Evolutionary conservation across 495 filamentous ascomycete genomes (phyloP), one percentile per base, ranked within the genome.

Genomic region (Xylaria flabelliformis): DNA sequence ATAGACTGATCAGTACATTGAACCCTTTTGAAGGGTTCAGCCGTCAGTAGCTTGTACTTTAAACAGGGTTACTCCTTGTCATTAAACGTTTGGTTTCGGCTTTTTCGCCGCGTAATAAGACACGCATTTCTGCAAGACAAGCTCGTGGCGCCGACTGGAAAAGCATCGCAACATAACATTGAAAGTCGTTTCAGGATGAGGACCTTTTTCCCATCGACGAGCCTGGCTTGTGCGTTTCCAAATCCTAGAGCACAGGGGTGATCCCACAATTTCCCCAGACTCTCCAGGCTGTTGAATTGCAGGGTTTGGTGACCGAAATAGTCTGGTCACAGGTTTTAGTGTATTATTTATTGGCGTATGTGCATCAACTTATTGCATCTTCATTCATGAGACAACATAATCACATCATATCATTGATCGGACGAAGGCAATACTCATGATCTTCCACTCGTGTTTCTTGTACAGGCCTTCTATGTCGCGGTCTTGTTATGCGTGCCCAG

Each of bases 231-330:
- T 69, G 51, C 53, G 53, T 34, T 15, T 7, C 15, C 36, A 58
- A 32, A 44, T 15, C 34, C 36, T 36, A 44, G 36, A 68, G 19
- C 51, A 34, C 68, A 70, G 68, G 68, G 68, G 26, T 64, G 10
- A 70, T 70, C 68, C 68, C 58, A 63, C 44, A 53, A 41, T 63
- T 70, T 63, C 68, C 68, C 56, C 68, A 70, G 56, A 63, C 58
- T 53, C 29, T 36, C 68, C 56, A 50, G n/a, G 26, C 51, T 13
- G 8, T 13, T 13, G 15, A 53, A n/a, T 36, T 36, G 50, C 65
- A 67, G 65, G 65, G 65, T 12, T 67, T 53, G 26, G 48, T 21
- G 36, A 42, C 55, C 44, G 29, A 69, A 62, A 53, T 53, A 70
- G 29, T 51, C 29, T 39, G 41, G 51, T 15, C 15, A n/a, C 50